A percentile compares a stretch with the other conserved stretches of the same genome.
These are phyloP conservation scores for Boletus eberwhitei DNA, from an alignment of 768 basidiomycete genomes.

Conservation along the genomic window DNA sequence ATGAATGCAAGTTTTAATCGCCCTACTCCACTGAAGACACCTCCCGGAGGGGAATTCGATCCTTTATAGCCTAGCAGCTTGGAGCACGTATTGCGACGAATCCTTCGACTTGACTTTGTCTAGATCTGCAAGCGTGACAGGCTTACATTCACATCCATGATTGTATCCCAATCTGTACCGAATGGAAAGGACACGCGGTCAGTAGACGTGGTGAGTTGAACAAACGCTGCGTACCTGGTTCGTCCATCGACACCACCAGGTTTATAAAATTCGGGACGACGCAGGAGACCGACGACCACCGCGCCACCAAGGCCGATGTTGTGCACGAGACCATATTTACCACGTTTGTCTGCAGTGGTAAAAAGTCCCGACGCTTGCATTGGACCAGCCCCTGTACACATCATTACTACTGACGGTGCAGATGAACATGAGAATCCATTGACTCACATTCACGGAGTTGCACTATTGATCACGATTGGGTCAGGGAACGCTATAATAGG, in stretches of 20 bases:
- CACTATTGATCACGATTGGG: slow-evolving; percentile 40
- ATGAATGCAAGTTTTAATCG: neutral
- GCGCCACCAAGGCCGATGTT: slow-evolving; percentile 84
- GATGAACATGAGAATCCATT: neutral
- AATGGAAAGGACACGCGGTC: neutral
- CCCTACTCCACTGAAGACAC: too few species aligned
- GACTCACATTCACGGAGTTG: slow-evolving; percentile 68
- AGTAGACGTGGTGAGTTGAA: neutral
- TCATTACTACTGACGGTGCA: neutral
- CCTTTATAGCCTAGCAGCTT: slow-evolving; percentile 40
- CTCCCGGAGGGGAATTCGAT: neutral
- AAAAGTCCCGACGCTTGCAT: slow-evolving; percentile 80
- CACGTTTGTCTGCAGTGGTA: slow-evolving; percentile 55
- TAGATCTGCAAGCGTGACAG: slow-evolving; percentile 60
- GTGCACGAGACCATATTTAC: slow-evolving; percentile 79
- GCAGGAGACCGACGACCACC: slow-evolving; percentile 70
- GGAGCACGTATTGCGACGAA: slow-evolving; percentile 44
- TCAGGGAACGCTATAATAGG: neutral
- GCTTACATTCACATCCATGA: slow-evolving; percentile 65
- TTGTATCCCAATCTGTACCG: slow-evolving; percentile 69
- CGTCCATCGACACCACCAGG: slow-evolving; percentile 66
- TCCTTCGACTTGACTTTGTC: slow-evolving; percentile 74
- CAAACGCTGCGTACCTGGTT: slow-evolving; percentile 42
- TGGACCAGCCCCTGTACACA: slow-evolving; percentile 65
- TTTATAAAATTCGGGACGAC: slow-evolving; percentile 74